Base-by-base conservation (phyloP, 2,329 filamentous ascomycete species). In the Albifimbria verrucaria region DNA sequence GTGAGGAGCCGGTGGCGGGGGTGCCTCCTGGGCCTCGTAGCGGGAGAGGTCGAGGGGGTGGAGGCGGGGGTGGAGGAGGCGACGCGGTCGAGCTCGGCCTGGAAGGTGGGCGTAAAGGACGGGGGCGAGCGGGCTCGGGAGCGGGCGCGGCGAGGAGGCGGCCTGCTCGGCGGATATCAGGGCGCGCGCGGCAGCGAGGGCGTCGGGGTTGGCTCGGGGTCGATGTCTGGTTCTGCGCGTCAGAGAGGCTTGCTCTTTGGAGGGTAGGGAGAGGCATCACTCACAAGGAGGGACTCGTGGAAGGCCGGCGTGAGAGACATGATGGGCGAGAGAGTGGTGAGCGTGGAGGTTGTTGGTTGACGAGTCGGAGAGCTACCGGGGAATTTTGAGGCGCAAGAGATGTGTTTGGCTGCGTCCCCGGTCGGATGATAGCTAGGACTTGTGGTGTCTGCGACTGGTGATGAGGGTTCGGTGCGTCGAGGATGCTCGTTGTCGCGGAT, bases 191-290 rank as follows among this genome's bases (percentile, higher is more conserved):
- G 84, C 80, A 52, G 79, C 73, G 64, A 89, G 84, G 63, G 85
- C 82, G 49, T 75, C 61, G 20, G 79, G 68, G 87, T 86, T 41
- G 88, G 88, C 50, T 88, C 82, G 18, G 78, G 65, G 74, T 99
- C 93, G 69, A 97, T 88, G 73, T 96, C 91, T 95, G 69, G 26
- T 43, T n/a, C n/a, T n/a, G n/a, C n/a, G n/a, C n/a, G n/a, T n/a
- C n/a, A n/a, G n/a, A n/a, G n/a, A n/a, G 50, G 52, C 51, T 51
- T 59, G 62, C 67, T 64, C 54, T 52, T 49, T 43, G 18, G 20
- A 23, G 48, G 15, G 17, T 55, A n/a, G 49, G 48, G 24, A 50
- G 52, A 47, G 47, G 42, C 52, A 43, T 42, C 48, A 56, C 82
- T 60, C 81, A 92, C 89, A 93, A 48, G 90, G 89, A 21, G 84